Evolutionary conservation across 805 yeast genomes (phyloP), one percentile per base, ranked within the genome.

Genomic region (Candida palmyrensis): DNA sequence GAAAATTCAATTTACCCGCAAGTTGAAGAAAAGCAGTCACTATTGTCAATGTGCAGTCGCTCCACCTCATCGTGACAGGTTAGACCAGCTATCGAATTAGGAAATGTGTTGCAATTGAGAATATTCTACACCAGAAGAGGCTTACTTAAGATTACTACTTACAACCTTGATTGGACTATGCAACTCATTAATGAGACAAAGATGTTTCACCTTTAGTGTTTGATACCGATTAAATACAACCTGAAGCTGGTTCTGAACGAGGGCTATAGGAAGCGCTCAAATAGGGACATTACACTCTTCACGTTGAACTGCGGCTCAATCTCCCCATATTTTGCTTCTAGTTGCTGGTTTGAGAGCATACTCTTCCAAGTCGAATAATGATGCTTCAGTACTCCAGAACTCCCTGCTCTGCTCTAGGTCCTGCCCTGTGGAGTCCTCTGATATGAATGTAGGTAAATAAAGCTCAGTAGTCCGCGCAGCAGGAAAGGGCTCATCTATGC

Each of bases 311-410:
- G n/a, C 14, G 12, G 7, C 7, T 23, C 14, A 23, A 23, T 25
- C 5, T 25, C 25, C 35, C 55, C 55, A 53, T 2, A 51, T 37
- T 3, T 44, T 37, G 35, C 53, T 48, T 14, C 31, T 9, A 9
- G 9, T 36, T 25, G 40, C 37, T 27, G 38, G 48, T 18, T 41
- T 39, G 15, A 48, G 30, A n/a, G 52, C 30, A 32, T 57, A 57
- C 26, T 58, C 59, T 26, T 56, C 63, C 31, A 57, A 36, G 30
- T 56, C 65, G 11, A 39, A 19, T 24, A 55, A 41, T 5, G 55
- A 43, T 6, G 50, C 19, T 36, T 58, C 61, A 7, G 42, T 42
- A 24, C 47, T 38, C 63, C 63, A 57, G 37, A 58, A 55, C 5
- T 31, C 27, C 2, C 6, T 20, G 6, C 35, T 32, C 18, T 27